A percentile compares a stretch with the other conserved stretches of the same genome.
Evolutionary conservation across 2,329 filamentous ascomycete species (phyloP).

Genomic region (Phaeoacremonium minimum): DNA sequence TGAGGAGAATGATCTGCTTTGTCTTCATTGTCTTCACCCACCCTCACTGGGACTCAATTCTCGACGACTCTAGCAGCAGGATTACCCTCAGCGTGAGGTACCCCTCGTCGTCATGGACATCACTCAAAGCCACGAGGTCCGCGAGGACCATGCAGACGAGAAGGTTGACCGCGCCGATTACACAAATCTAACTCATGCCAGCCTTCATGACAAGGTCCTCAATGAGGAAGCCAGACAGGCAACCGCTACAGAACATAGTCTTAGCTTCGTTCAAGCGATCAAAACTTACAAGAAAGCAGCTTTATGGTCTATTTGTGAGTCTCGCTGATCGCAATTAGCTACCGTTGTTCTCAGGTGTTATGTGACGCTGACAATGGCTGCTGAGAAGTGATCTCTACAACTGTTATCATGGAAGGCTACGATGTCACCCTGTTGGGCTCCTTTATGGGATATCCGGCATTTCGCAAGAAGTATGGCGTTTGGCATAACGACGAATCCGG

Average conservation of each 20-base stretch:
- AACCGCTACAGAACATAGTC: constrained; percentile 30
- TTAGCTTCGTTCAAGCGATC: constrained; percentile 25
- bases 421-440: constrained; percentile 41
- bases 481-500: constrained; percentile 24
- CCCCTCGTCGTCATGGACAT: too few relatives aligned
- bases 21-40: too few relatives aligned
- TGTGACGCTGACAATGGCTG: neutral
- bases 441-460: constrained; percentile 38
- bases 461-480: constrained; percentile 33
- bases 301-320: constrained; percentile 33
- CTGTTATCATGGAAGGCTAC: constrained; percentile 48
- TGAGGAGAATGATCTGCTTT: too few relatives aligned
- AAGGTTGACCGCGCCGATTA: constrained; percentile 22
- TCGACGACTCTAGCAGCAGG: too few relatives aligned
- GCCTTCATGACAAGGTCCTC: constrained; percentile 29
- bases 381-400: constrained; percentile 32
- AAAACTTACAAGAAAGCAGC: constrained; percentile 34
- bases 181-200: too few relatives aligned
- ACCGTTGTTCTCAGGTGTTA: too few relatives aligned
- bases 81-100: too few relatives aligned
- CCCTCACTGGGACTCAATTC: too few relatives aligned
- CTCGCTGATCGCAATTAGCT: neutral
- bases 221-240: constrained; percentile 29
- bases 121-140: constrained; percentile 8
- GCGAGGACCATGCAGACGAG: constrained; percentile 9